These are phyloP conservation scores for Aegle marmelos DNA, from an alignment of 345 rosid species.

Conservation along the genomic window DNA sequence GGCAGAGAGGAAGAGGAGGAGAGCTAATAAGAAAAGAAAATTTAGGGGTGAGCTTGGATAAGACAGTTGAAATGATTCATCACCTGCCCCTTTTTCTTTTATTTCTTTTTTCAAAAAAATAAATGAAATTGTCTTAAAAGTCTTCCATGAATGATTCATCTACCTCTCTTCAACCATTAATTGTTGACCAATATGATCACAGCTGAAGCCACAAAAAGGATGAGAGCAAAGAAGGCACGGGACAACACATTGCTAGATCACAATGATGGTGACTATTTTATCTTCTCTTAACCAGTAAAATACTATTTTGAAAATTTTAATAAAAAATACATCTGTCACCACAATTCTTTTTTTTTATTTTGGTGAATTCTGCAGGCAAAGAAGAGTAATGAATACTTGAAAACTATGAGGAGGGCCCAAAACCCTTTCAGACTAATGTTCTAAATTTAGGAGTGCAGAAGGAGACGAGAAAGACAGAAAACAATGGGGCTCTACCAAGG, in stretches of 20 bases:
- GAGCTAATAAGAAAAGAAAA: slow-evolving; percentile 95
- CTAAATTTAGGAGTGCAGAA: neutral
- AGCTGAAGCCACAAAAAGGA: slow-evolving; percentile 61
- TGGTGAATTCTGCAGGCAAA: slow-evolving; percentile 33
- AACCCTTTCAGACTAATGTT: neutral
- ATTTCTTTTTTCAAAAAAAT: too few species aligned
- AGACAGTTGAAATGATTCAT: neutral
- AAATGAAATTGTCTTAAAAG: neutral
- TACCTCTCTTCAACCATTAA: slow-evolving; percentile 3
- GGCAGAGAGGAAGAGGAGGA: slow-evolving; percentile 88
- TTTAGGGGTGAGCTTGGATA: slow-evolving; percentile 52
- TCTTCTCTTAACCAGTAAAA: slow-evolving; percentile 1
- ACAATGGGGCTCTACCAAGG: too few species aligned
- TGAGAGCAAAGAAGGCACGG: slow-evolving; percentile 41
- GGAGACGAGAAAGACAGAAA: neutral
- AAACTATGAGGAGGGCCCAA: neutral
- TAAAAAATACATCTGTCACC: neutral
- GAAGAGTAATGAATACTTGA: slow-evolving; percentile 18
- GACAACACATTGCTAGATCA: slow-evolving; percentile 18
- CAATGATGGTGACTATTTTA: slow-evolving; percentile 35
- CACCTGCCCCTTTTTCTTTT: too few species aligned
- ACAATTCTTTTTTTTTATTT: neutral
- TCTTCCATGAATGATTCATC: neutral
- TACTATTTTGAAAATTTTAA: neutral
- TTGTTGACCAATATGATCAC: slow-evolving; percentile 17